These are phyloP conservation scores for Dactylellina cionopaga DNA, from an alignment of 2,329 filamentous ascomycete genomes.

Conservation along the genomic window DNA sequence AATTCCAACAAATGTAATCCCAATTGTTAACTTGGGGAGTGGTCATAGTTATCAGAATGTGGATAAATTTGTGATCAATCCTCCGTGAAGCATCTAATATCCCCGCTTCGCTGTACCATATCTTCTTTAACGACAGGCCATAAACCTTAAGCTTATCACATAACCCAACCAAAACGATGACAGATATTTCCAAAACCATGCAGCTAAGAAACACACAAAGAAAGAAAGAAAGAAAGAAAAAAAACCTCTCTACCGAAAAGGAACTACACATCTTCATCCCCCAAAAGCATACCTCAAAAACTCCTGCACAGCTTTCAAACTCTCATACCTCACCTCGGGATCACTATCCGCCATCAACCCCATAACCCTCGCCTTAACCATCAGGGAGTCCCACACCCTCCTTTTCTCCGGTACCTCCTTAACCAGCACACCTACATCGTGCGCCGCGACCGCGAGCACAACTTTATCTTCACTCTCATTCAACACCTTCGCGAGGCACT, in stretches of 20 bases:
- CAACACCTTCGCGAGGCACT: slow-evolving; percentile 86
- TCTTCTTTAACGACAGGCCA: too few species aligned
- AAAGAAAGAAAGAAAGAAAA: not conserved
- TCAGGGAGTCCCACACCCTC: slow-evolving; percentile 80
- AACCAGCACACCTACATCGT: slow-evolving; percentile 87
- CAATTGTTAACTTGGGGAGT: too few species aligned
- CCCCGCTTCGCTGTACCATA: too few species aligned
- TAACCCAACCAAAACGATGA: not conserved
- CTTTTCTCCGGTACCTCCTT: slow-evolving; percentile 89
- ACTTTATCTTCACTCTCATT: slow-evolving; percentile 84
- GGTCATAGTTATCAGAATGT: too few species aligned
- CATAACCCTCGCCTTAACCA: slow-evolving; percentile 88
- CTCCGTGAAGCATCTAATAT: too few species aligned
- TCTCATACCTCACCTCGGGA: slow-evolving; percentile 92
- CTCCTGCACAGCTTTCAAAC: slow-evolving; percentile 81
- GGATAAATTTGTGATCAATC: too few species aligned
- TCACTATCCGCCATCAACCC: slow-evolving; percentile 90
- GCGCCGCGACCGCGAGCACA: slow-evolving; percentile 90
- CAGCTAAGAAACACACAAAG: not conserved
- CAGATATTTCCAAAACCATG: not conserved
- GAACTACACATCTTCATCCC: slow-evolving; percentile 13
- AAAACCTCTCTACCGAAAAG: too few species aligned
- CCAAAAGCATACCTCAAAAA: slow-evolving; percentile 77
- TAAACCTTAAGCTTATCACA: too few species aligned
- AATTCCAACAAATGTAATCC: too few species aligned